Percentiles rank a stretch among this genome's conserved stretches.
phyloP scores from a whole-genome alignment of 208 protist genomes.

The Trypanosoma lewisi region DNA sequence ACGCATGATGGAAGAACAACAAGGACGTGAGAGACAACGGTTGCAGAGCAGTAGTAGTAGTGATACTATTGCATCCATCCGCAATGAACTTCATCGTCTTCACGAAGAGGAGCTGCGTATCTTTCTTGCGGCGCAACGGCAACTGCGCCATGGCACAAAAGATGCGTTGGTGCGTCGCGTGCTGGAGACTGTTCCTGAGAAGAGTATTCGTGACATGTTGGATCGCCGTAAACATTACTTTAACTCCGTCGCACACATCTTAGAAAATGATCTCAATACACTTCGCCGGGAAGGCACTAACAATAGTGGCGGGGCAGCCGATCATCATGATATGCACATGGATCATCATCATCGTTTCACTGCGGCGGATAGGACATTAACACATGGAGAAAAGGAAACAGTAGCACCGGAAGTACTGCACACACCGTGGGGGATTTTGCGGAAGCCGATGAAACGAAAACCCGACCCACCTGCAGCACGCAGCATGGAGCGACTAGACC shows the following conservation, averaged over 20 bases:
- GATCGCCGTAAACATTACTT: slow-evolving; percentile 82
- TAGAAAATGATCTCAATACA: slow-evolving; percentile 51
- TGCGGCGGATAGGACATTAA: slow-evolving; percentile 43
- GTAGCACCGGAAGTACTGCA: slow-evolving; percentile 62
- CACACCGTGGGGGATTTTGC: slow-evolving; percentile 86
- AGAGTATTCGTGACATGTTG: slow-evolving; percentile 77
- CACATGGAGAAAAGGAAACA: slow-evolving; percentile 37
- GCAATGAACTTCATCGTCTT: slow-evolving; percentile 43
- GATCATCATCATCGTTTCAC: neutral
- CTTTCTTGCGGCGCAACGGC: slow-evolving; percentile 77
- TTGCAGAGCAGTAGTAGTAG: slow-evolving; percentile 38
- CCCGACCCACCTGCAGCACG: slow-evolving; percentile 14
- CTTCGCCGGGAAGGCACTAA: slow-evolving; percentile 39
- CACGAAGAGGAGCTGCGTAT: slow-evolving; percentile 91
- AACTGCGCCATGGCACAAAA: slow-evolving; percentile 83
- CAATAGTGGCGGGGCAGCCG: neutral
- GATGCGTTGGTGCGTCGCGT: slow-evolving; percentile 69
- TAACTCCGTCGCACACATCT: slow-evolving; percentile 71
- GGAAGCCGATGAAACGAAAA: slow-evolving; percentile 51
- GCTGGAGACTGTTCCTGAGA: slow-evolving; percentile 48
- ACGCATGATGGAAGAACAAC: slow-evolving; percentile 56
- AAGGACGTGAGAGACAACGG: slow-evolving; percentile 19
- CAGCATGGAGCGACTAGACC: slow-evolving; percentile 59
- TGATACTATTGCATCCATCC: slow-evolving; percentile 34
- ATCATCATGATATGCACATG: neutral